Base-by-base conservation (phyloP, 2,329 filamentous ascomycete genomes). In the Pyricularia pennisetigena region DNA sequence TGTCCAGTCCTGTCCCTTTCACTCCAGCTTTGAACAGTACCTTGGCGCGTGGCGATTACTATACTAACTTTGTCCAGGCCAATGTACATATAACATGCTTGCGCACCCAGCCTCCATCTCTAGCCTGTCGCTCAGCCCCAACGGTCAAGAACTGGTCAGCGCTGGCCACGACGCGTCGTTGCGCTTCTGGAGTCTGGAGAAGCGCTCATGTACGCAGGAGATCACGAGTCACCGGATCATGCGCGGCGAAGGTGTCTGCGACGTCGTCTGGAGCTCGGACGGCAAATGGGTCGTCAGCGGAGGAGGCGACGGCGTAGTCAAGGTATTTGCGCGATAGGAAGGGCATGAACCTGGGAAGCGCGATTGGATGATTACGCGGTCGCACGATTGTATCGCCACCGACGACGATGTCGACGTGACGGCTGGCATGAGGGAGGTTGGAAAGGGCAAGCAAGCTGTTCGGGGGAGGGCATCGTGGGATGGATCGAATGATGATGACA, bases 51-150 rank as follows among this genome's bases (percentile, higher is more conserved):
- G 12, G 24, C 59, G 8, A 28, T 16, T 28, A 62, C 59, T 62
- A 62, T 29, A 8, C n/a, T 9, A 4, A 14, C n/a, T n/a, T n/a
- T 67, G 14, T n/a, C 72, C 61, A 98, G 95, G 95, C 69, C 95
- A 99, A 93, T 97, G 94, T 81, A 98, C 95, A 71, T 99, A 99
- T 80, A 96, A 91, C 75, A 99, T 99, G 95, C 88, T 98, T 69
- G 95, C 95, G 6, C 95, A 99, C 74, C 93, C 95, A 0, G 91
- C 94, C 3, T 90, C 95, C 68, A 97, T 99, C 72, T 96, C 95
- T 1, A 90, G 92, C 29, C 85, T 99, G 5, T 96, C 93, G 0
- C 86, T 99, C 24, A 97, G 93, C 72, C 95, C 94, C 16, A 94
- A 98, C 75, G 94, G 94, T 64, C 89, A 90, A 69, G 95, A 99